A percentile compares a stretch with the other conserved stretches of the same genome.
Evolutionary conservation across 2,329 filamentous ascomycete genomes (phyloP).

Genomic region (Aspergillus persii): DNA sequence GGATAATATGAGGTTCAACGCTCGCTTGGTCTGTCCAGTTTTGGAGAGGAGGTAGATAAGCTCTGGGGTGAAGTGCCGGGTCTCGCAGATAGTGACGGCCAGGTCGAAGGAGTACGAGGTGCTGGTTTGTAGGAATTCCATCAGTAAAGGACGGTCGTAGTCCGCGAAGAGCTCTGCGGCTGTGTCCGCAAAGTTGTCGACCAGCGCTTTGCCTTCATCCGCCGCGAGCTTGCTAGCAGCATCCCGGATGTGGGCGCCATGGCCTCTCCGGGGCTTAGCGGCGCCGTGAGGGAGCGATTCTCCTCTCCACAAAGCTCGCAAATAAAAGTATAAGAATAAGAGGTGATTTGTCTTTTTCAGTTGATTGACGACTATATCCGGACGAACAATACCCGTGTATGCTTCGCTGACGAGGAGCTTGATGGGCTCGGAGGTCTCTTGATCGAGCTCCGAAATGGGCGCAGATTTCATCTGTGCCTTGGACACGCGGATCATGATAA

Average conservation of each 20-base stretch:
- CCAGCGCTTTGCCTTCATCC: conserved; percentile 63
- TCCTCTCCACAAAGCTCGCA: conserved; percentile 80
- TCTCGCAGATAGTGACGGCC: conserved; percentile 71
- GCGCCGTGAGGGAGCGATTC: conserved; percentile 53
- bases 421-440: conserved; percentile 78
- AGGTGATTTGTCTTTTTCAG: conserved; percentile 65
- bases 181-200: conserved; percentile 84
- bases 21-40: conserved; percentile 88
- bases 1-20: conserved; percentile 89
- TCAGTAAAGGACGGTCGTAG: conserved; percentile 75
- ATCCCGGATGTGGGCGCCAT: conserved; percentile 38
- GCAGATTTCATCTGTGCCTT: conserved; percentile 66
- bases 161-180: conserved; percentile 82
- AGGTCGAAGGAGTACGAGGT: conserved; percentile 84
- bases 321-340: conserved; percentile 87
- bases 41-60: conserved; percentile 95
- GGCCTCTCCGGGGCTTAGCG: conserved; percentile 34
- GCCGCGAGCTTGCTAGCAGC: conserved; percentile 49
- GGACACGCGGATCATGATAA: conserved; percentile 83
- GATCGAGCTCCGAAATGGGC: conserved; percentile 68
- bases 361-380: conserved; percentile 74
- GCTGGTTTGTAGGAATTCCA: conserved; percentile 82
- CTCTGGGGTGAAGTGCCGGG: conserved; percentile 78
- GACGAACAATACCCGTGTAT: conserved; percentile 79
- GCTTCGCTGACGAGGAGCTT: conserved; percentile 86